Conservation (phyloP, 2,329 filamentous ascomycete genomes). For the Alternaria ethzedia region DNA sequence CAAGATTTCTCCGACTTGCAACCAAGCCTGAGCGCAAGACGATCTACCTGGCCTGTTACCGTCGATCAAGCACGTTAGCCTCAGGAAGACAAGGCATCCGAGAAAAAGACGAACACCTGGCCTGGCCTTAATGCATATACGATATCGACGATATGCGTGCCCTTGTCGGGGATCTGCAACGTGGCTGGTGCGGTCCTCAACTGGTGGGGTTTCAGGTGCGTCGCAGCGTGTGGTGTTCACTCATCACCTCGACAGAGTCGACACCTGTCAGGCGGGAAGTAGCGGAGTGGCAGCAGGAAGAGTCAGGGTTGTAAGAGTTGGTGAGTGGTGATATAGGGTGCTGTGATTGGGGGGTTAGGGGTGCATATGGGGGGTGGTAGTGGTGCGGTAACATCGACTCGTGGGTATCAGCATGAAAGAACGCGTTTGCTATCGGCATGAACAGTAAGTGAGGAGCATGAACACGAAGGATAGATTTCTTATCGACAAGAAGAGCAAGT, state of each 20-base stretch:
- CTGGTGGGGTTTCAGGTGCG: conserved; percentile 26
- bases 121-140: conserved; percentile 17
- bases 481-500: not conserved
- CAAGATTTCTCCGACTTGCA: not conserved
- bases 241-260: conserved; percentile 12
- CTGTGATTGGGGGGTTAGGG: not conserved
- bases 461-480: not conserved
- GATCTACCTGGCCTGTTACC: not conserved
- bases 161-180: conserved; percentile 5
- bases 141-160: conserved; percentile 6
- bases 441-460: accelerated
- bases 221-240: conserved; percentile 17
- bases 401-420: not conserved
- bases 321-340: not conserved
- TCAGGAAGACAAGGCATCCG: conserved; percentile 21
- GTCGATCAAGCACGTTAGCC: conserved; percentile 12
- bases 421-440: not conserved
- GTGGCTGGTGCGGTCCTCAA: conserved; percentile 16
- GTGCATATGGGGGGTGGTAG: not conserved
- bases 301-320: not conserved
- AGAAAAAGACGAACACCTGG: not conserved
- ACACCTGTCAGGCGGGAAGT: not conserved
- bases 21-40: not conserved
- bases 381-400: not conserved
- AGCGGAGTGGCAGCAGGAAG: not conserved